phyloP scores from a whole-genome alignment of 1,284 basidiomycete genomes.

The Fomitopsis pinicola region DNA sequence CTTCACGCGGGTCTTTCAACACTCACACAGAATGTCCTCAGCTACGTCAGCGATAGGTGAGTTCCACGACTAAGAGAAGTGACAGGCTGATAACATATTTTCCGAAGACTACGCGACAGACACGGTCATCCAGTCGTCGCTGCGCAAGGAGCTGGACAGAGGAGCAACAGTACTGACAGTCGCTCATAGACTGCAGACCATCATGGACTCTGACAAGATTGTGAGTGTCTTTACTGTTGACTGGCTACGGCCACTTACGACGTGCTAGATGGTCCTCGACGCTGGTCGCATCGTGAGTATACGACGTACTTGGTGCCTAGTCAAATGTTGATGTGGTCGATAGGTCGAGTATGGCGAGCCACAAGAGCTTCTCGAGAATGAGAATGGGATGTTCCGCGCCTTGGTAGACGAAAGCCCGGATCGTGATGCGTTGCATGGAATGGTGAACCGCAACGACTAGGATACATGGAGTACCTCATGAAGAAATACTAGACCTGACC shows the following conservation, averaged over 20 bases:
- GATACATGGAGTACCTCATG: background rate
- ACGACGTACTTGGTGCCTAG: background rate
- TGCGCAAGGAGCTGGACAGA: slow-evolving; percentile 39
- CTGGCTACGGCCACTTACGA: background rate
- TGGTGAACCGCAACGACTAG: slow-evolving; percentile 3
- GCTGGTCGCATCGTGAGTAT: slow-evolving; percentile 19
- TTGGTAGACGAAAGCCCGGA: slow-evolving; percentile 30
- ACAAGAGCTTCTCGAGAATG: slow-evolving; percentile 22
- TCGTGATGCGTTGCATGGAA: slow-evolving; percentile 18
- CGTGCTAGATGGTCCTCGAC: slow-evolving; percentile 24
- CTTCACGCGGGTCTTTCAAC: background rate
- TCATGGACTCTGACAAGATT: slow-evolving; percentile 40
- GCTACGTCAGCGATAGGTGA: slow-evolving; percentile 48
- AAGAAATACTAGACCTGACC: too few relatives aligned
- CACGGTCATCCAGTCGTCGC: slow-evolving; percentile 31
- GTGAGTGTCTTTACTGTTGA: slow-evolving; percentile 17
- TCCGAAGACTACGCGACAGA: slow-evolving; percentile 6
- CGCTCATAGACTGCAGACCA: slow-evolving; percentile 63
- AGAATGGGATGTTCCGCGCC: slow-evolving; percentile 23
- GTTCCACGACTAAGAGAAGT: background rate
- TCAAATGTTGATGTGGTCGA: background rate
- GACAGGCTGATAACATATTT: background rate
- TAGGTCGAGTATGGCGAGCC: slow-evolving; percentile 29
- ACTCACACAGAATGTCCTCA: slow-evolving; percentile 8
- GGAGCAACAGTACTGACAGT: slow-evolving; percentile 56